Percentiles rank a stretch among this genome's conserved stretches.
Evolutionary conservation across 805 yeast genomes (phyloP).

Genomic region (Hanseniaspora clermontiae): DNA sequence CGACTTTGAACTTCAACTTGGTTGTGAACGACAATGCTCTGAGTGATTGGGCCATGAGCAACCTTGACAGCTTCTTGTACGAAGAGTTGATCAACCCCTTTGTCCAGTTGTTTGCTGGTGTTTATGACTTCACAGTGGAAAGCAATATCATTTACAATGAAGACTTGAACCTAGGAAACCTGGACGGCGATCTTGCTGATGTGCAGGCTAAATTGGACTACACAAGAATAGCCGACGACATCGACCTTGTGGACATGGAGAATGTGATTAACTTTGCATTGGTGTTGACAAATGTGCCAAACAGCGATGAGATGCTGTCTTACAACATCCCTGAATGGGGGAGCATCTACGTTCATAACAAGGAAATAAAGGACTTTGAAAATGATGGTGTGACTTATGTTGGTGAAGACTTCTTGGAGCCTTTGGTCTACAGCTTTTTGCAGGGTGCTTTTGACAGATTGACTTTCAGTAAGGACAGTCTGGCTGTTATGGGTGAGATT

Average conservation of each 20-base stretch:
- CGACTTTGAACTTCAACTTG: constrained; percentile 65
- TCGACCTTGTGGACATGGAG: constrained; percentile 41
- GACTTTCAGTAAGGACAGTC: constrained; percentile 51
- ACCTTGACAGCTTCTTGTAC: constrained; percentile 28
- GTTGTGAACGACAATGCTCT: constrained; percentile 57
- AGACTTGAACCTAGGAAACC: constrained; percentile 25
- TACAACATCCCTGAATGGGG: constrained; percentile 84
- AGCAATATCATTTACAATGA: constrained; percentile 60
- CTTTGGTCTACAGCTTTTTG: constrained; percentile 55
- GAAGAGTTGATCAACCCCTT: constrained; percentile 43
- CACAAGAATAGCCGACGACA: constrained; percentile 51
- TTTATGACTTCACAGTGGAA: constrained; percentile 63
- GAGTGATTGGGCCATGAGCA: constrained; percentile 61
- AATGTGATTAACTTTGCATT: constrained; percentile 54
- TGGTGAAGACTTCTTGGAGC: constrained; percentile 36
- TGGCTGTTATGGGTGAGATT: constrained; percentile 17
- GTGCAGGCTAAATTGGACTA: constrained; percentile 63
- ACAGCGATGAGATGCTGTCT: background rate
- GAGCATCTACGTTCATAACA: constrained; percentile 38
- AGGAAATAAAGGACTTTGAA: constrained; percentile 14
- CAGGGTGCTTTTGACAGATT: constrained; percentile 61
- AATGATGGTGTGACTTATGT: constrained; percentile 18
- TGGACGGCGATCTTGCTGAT: constrained; percentile 27
- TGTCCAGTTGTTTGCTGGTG: constrained; percentile 37
- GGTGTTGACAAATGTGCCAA: constrained; percentile 24